A percentile compares a stretch with the other conserved stretches of the same genome.
These are phyloP conservation scores for Scheffersomyces segobiensis DNA, from an alignment of 1,139 yeast species.

Conservation along the genomic window DNA sequence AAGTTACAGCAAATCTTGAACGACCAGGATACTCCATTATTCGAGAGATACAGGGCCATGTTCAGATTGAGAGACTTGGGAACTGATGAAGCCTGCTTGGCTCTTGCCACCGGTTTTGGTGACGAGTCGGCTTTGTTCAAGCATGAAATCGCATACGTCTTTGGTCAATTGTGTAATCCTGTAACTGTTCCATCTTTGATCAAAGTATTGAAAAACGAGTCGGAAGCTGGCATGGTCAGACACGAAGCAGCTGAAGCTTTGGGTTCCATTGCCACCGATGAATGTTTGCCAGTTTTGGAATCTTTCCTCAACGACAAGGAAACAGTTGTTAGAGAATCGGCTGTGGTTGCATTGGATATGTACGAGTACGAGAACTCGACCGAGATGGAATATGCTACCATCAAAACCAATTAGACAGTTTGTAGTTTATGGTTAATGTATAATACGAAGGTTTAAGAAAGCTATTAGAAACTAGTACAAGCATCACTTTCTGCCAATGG, in stretches of 20 bases:
- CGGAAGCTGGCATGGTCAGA: constrained; percentile 97
- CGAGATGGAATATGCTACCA: constrained; percentile 76
- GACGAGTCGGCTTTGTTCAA: constrained; percentile 93
- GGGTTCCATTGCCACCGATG: constrained; percentile 97
- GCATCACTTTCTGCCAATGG: constrained; percentile 1
- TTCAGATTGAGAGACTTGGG: constrained; percentile 95
- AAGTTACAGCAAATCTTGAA: constrained; percentile 70
- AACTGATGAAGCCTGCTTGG: constrained; percentile 87
- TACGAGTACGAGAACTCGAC: constrained; percentile 90
- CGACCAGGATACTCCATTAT: constrained; percentile 75
- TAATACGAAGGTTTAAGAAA: neutral
- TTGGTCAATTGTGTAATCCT: constrained; percentile 95
- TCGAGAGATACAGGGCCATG: constrained; percentile 98
- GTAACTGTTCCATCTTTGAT: constrained; percentile 86
- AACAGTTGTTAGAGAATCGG: constrained; percentile 92
- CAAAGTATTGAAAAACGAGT: constrained; percentile 71
- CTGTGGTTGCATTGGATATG: constrained; percentile 96
- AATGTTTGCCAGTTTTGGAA: constrained; percentile 84
- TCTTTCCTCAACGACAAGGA: constrained; percentile 79
- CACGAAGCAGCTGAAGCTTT: constrained; percentile 99
- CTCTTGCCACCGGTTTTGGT: constrained; percentile 84
- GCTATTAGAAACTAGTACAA: neutral
- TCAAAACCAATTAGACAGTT: constrained; percentile 11
- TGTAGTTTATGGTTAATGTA: neutral
- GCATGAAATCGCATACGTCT: constrained; percentile 97